Conservation (phyloP, 305 asterid species). For the Ilex paraguariensis region DNA sequence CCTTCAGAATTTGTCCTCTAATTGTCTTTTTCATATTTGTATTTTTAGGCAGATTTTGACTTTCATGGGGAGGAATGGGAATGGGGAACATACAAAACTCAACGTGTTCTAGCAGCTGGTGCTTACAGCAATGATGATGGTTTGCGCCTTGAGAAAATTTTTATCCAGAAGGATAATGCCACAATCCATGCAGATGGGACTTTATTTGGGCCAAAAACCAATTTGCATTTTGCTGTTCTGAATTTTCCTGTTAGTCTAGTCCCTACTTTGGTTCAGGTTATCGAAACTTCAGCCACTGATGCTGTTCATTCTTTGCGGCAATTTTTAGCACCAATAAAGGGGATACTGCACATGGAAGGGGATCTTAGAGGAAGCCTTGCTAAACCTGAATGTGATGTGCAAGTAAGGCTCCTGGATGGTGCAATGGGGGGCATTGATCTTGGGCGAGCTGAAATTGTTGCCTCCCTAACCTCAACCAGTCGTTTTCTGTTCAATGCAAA, state of each 20-base stretch:
- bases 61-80: conserved; percentile 99
- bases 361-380: conserved; percentile 96
- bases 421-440: conserved; percentile 96
- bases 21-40: conserved; percentile 11
- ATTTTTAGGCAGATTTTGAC: conserved; percentile 84
- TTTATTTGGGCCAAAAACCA: conserved; percentile 85
- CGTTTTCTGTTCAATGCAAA: conserved; percentile 96
- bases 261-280: conserved; percentile 89
- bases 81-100: conserved; percentile 96
- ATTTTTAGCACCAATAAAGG: conserved; percentile 85
- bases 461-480: conserved; percentile 84
- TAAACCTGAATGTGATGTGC: conserved; percentile 98
- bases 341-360: conserved; percentile 99
- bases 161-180: conserved; percentile 97
- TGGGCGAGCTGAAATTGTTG: conserved; percentile 98
- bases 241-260: conserved; percentile 94
- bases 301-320: conserved; percentile 90
- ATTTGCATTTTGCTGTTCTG: conserved; percentile 93
- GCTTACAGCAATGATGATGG: conserved; percentile 96
- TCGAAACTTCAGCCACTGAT: conserved; percentile 92
- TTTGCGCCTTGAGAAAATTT: conserved; percentile 94
- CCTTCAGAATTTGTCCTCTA: neutral
- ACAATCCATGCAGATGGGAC: conserved; percentile 99
- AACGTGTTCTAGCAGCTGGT: conserved; percentile 97
- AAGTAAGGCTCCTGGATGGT: conserved; percentile 97